Conservation (phyloP, 1,284 basidiomycete species). For the Trichosporon ovoides region DNA sequence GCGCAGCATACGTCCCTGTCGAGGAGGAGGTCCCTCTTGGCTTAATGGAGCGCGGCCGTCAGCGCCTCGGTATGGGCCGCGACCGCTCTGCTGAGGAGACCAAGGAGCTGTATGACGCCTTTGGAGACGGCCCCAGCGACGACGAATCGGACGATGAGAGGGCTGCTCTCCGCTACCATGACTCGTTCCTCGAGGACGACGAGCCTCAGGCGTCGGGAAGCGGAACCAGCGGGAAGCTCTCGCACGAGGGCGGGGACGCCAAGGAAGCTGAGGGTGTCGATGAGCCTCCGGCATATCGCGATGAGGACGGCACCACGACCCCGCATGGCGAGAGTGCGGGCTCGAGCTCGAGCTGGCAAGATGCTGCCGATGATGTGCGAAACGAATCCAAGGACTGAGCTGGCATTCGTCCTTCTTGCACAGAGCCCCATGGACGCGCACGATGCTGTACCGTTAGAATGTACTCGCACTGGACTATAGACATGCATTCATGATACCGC, state of each 20-base stretch:
- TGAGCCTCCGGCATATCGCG: slow-evolving; percentile 24
- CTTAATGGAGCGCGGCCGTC: slow-evolving; percentile 51
- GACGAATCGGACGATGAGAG: slow-evolving; percentile 34
- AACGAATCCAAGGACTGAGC: slow-evolving; percentile 2
- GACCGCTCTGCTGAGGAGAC: slow-evolving; percentile 48
- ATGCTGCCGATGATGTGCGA: slow-evolving; percentile 39
- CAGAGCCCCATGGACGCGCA: background rate
- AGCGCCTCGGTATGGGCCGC: slow-evolving; percentile 37
- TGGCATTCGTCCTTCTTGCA: background rate
- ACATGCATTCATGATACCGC: background rate
- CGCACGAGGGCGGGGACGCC: slow-evolving; percentile 4
- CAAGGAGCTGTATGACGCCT: slow-evolving; percentile 86
- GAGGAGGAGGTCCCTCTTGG: slow-evolving; percentile 69
- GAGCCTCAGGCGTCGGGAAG: slow-evolving; percentile 16
- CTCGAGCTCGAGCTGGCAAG: slow-evolving; percentile 40
- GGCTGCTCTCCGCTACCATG: slow-evolving; percentile 44
- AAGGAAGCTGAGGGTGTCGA: background rate
- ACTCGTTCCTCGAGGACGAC: slow-evolving; percentile 47
- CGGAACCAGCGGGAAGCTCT: slow-evolving; percentile 8
- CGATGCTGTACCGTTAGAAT: slow-evolving; percentile 3
- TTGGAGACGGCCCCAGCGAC: slow-evolving; percentile 60
- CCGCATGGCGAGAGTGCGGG: slow-evolving; percentile 17
- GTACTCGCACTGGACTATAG: slow-evolving; percentile 1
- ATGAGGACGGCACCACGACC: slow-evolving; percentile 22
- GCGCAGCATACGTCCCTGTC: slow-evolving; percentile 64